Evolutionary conservation across 2,329 filamentous ascomycete genomes (phyloP).

Genomic region (Gyromitra esculenta): DNA sequence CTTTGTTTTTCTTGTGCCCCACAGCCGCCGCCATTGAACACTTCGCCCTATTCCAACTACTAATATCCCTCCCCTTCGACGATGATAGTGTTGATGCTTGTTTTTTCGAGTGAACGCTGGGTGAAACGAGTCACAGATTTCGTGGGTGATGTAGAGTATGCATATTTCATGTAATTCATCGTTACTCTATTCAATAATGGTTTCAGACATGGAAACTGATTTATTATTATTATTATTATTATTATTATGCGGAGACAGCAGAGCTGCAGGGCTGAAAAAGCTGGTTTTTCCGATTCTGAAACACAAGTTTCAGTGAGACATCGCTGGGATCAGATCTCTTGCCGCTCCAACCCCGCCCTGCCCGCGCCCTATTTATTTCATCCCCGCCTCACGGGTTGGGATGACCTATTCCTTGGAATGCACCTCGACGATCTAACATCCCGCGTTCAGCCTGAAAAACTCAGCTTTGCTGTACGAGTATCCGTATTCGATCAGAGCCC

Average conservation of each 20-base stretch:
- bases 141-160: conserved; percentile 16
- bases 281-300: conserved; percentile 24
- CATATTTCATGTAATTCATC: conserved; percentile 11
- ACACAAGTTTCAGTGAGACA: conserved; percentile 37
- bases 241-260: not conserved
- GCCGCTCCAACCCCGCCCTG: conserved; percentile 27
- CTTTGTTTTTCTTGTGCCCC: conserved; percentile 32
- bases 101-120: conserved; percentile 8
- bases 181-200: conserved; percentile 5
- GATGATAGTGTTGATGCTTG: conserved; percentile 8
- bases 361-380: conserved; percentile 27
- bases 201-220: conserved; percentile 34
- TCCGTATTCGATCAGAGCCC: conserved; percentile 10
- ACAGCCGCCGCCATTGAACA: not conserved
- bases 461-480: conserved; percentile 8
- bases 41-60: conserved; percentile 24
- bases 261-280: conserved; percentile 34
- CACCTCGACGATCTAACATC: conserved; percentile 19
- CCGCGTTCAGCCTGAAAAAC: conserved; percentile 13
- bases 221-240: not conserved
- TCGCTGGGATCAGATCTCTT: conserved; percentile 23
- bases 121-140: not conserved
- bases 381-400: conserved; percentile 26
- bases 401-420: conserved; percentile 19
- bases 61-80: conserved; percentile 21